Conservation (phyloP, 1,284 basidiomycete species). For the Mycena citricolor region DNA sequence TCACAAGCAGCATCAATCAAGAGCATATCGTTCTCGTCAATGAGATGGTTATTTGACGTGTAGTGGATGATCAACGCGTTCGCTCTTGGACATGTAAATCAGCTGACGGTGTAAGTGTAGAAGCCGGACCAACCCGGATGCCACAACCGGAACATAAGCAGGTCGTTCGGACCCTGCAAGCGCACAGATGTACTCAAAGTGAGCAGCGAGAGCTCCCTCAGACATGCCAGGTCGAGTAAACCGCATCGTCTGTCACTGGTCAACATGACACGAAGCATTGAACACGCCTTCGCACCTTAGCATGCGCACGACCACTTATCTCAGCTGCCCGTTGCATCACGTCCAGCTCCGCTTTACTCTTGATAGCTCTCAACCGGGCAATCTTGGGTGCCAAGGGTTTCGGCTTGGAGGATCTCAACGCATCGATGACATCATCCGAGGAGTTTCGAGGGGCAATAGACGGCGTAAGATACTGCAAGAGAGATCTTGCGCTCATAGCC, state of each 20-base stretch:
- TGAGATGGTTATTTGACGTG: conserved; percentile 81
- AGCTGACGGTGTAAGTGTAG: neutral
- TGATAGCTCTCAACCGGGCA: conserved; percentile 63
- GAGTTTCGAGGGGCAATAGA: conserved; percentile 39
- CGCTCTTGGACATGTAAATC: conserved; percentile 44
- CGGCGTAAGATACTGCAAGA: conserved; percentile 47
- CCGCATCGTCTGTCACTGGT: conserved; percentile 72
- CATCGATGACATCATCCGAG: conserved; percentile 53
- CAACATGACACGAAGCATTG: neutral
- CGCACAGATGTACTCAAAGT: conserved; percentile 86
- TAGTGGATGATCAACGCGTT: conserved; percentile 92
- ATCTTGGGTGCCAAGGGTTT: conserved; percentile 60
- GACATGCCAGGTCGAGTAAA: conserved; percentile 71
- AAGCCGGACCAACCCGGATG: conserved; percentile 70
- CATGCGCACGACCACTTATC: conserved; percentile 74
- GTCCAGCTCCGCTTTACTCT: conserved; percentile 67
- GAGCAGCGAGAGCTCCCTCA: conserved; percentile 77
- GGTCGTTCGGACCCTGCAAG: conserved; percentile 78
- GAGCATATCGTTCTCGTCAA: conserved; percentile 75
- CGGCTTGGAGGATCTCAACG: conserved; percentile 46
- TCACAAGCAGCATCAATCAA: conserved; percentile 91
- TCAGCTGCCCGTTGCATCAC: conserved; percentile 76
- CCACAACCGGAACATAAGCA: conserved; percentile 94
- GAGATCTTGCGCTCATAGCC: conserved; percentile 41
- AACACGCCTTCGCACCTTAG: conserved; percentile 53